phyloP scores from a whole-genome alignment of 2,329 filamentous ascomycete species.

The Paracoccidioides lutzii region DNA sequence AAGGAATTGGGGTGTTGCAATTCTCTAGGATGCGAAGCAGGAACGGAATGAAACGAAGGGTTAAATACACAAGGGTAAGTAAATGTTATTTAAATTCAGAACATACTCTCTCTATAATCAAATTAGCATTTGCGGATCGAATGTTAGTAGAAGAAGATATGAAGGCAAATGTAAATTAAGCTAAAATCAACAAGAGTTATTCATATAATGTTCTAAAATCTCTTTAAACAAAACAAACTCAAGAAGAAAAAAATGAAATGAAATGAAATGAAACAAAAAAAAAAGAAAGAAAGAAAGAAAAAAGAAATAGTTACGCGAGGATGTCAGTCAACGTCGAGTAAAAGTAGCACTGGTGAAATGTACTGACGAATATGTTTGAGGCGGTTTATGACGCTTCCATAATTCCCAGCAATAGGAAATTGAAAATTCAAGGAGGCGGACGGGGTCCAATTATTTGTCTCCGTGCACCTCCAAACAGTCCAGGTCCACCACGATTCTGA shows the following conservation, averaged over 20 bases:
- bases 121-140: background rate
- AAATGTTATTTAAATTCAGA: background rate
- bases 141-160: background rate
- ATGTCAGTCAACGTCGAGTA: background rate
- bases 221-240: background rate
- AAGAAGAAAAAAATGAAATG: background rate
- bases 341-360: background rate
- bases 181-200: too few species aligned
- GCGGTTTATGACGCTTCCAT: background rate
- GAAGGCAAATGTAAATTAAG: too few species aligned
- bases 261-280: background rate
- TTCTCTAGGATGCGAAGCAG: too few species aligned
- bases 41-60: background rate
- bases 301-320: background rate
- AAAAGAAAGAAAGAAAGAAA: background rate
- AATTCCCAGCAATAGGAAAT: background rate
- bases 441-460: conserved; percentile 52
- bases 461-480: conserved; percentile 41
- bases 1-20: too few species aligned
- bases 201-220: too few species aligned
- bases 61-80: background rate
- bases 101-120: background rate
- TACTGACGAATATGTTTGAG: background rate
- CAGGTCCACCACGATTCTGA: conserved; percentile 42
- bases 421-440: conserved; percentile 28